phyloP scores from a whole-genome alignment of 2,329 filamentous ascomycete species.

The Calonectria pseudoturangicola region DNA sequence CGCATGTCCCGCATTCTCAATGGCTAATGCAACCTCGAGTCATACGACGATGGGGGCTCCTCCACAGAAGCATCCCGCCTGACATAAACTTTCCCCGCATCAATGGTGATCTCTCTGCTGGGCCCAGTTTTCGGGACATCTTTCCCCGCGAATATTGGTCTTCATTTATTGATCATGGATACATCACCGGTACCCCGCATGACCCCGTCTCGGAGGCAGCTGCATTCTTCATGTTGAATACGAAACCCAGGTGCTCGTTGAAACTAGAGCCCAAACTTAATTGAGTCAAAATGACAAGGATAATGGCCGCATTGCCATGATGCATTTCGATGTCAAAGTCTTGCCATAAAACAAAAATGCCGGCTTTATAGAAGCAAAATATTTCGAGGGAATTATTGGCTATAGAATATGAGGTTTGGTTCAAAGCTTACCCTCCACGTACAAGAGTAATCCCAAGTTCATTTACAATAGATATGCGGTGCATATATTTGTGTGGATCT shows the following conservation, averaged over 20 bases:
- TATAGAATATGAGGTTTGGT: too few species aligned
- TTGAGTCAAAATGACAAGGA: too few species aligned
- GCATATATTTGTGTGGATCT: too few species aligned
- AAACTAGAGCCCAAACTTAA: too few species aligned
- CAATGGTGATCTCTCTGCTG: background rate
- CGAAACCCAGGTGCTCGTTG: background rate
- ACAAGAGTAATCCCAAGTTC: too few species aligned
- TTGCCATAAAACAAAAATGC: too few species aligned
- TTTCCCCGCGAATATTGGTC: conserved; percentile 9
- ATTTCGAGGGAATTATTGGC: too few species aligned
- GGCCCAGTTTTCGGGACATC: conserved; percentile 19
- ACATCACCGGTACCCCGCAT: background rate
- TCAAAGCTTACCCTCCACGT: too few species aligned
- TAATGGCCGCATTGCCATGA: too few species aligned
- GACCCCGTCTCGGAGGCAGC: background rate
- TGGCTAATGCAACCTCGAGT: conserved; percentile 21
- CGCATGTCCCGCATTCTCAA: conserved; percentile 6
- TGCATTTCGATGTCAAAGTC: too few species aligned
- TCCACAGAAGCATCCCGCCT: conserved; percentile 9
- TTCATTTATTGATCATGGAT: background rate
- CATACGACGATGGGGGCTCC: conserved; percentile 21
- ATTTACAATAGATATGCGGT: too few species aligned
- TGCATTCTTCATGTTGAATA: background rate
- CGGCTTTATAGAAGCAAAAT: too few species aligned
- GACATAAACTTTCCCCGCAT: conserved; percentile 22